Evolutionary conservation across 495 filamentous ascomycete genomes (phyloP).

Genomic region (Penicillium desertorum): DNA sequence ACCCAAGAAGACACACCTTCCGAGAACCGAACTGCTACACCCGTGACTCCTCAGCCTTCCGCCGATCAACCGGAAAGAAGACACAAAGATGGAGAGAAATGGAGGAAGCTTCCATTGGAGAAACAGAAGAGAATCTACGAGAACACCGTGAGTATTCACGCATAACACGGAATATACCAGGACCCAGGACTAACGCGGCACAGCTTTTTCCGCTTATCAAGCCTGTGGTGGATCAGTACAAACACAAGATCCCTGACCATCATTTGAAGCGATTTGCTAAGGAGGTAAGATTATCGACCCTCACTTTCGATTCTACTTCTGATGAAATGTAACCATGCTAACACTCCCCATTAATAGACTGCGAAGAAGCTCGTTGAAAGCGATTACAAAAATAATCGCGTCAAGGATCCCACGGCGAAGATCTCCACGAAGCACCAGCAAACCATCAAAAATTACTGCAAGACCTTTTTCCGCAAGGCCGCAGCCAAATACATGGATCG

Average conservation of each 20-base stretch:
- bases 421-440: constrained; percentile 76
- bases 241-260: constrained; percentile 78
- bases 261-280: constrained; percentile 85
- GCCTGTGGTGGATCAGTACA: constrained; percentile 81
- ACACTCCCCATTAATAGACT: constrained; percentile 38
- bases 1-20: constrained; percentile 62
- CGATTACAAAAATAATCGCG: constrained; percentile 83
- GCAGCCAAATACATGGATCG: constrained; percentile 68
- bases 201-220: constrained; percentile 83
- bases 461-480: constrained; percentile 82
- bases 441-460: constrained; percentile 77
- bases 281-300: constrained; percentile 55
- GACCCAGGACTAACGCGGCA: constrained; percentile 17
- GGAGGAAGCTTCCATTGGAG: constrained; percentile 73
- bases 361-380: constrained; percentile 84
- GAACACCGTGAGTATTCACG: constrained; percentile 65
- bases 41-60: constrained; percentile 47
- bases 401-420: constrained; percentile 71
- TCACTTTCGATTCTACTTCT: background rate
- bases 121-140: constrained; percentile 94
- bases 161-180: background rate
- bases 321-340: constrained; percentile 8
- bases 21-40: constrained; percentile 55
- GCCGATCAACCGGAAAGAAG: constrained; percentile 62
- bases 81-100: constrained; percentile 65